Evolutionary conservation across 2,329 filamentous ascomycete species (phyloP).

Genomic region (Monilinia fructigena): DNA sequence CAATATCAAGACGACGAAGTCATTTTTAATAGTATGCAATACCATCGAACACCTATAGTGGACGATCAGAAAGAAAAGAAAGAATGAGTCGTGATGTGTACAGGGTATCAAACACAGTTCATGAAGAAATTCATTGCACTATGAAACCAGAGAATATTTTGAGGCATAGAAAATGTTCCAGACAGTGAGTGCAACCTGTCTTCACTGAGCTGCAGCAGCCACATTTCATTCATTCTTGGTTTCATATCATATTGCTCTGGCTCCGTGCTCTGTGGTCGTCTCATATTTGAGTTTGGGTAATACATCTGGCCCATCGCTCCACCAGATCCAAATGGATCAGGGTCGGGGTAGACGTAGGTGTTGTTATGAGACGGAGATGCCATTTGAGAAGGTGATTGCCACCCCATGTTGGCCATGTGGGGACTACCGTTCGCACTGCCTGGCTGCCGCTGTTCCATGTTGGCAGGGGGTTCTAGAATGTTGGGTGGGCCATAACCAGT

Average conservation of each 20-base stretch:
- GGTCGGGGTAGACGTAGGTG: conserved; percentile 78
- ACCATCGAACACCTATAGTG: conserved; percentile 26
- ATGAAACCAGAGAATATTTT: conserved; percentile 8
- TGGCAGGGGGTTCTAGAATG: conserved; percentile 72
- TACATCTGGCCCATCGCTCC: conserved; percentile 65
- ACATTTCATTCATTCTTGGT: conserved; percentile 54
- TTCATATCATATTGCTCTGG: conserved; percentile 65
- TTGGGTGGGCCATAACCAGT: conserved; percentile 72
- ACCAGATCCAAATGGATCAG: conserved; percentile 66
- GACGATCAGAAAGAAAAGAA: conserved; percentile 21
- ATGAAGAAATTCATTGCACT: conserved; percentile 24
- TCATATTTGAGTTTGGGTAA: conserved; percentile 66
- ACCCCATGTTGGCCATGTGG: conserved; percentile 71
- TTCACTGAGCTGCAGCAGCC: conserved; percentile 51
- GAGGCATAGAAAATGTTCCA: not conserved
- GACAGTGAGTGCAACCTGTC: conserved; percentile 2
- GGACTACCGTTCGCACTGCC: conserved; percentile 79
- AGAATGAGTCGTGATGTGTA: conserved; percentile 29
- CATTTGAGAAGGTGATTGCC: conserved; percentile 79
- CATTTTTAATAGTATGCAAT: conserved; percentile 30
- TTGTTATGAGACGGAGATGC: conserved; percentile 60
- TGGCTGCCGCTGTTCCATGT: conserved; percentile 65
- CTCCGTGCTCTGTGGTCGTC: conserved; percentile 74
- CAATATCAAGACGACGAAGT: conserved; percentile 15
- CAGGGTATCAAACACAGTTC: conserved; percentile 37